Evolutionary conservation across 139 green algal species (phyloP).

Genomic region (Tetradesmus obliquus): DNA sequence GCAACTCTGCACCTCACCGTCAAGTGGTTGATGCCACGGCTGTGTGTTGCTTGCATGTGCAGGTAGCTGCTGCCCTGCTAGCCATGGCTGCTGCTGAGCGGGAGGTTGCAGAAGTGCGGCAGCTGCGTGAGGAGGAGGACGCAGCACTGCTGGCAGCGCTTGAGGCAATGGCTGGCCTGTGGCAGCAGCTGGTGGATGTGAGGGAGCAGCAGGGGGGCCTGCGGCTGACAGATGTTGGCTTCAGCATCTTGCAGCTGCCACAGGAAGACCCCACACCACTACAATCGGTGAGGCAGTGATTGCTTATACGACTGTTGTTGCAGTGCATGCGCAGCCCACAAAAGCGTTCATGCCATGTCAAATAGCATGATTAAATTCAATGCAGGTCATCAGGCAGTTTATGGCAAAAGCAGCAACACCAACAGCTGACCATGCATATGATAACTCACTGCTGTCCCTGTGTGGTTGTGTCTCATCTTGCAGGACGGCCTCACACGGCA

Average conservation of each 20-base stretch:
- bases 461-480: not conserved
- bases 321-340: not conserved
- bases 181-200: conserved; percentile 10
- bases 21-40: not conserved
- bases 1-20: no score
- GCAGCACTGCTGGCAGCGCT: conserved; percentile 46
- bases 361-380: no score
- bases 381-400: no score
- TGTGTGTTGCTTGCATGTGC: not conserved
- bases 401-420: no score
- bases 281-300: conserved; percentile 25
- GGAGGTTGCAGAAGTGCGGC: conserved; percentile 70
- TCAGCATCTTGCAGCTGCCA: conserved; percentile 33
- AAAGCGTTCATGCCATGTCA: no score
- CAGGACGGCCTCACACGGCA: conserved; percentile 57
- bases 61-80: not conserved
- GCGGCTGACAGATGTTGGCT: conserved; percentile 27
- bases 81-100: conserved; percentile 2
- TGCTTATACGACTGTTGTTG: not conserved
- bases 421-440: no score
- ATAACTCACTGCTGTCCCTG: not conserved
- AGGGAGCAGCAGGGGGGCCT: conserved; percentile 14
- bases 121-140: conserved; percentile 78
- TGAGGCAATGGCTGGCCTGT: conserved; percentile 51
- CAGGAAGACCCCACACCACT: not conserved